Evolutionary conservation across 495 filamentous ascomycete species (phyloP), one percentile per base, ranked within the genome.

Genomic region (Podospora pseudopauciseta): DNA sequence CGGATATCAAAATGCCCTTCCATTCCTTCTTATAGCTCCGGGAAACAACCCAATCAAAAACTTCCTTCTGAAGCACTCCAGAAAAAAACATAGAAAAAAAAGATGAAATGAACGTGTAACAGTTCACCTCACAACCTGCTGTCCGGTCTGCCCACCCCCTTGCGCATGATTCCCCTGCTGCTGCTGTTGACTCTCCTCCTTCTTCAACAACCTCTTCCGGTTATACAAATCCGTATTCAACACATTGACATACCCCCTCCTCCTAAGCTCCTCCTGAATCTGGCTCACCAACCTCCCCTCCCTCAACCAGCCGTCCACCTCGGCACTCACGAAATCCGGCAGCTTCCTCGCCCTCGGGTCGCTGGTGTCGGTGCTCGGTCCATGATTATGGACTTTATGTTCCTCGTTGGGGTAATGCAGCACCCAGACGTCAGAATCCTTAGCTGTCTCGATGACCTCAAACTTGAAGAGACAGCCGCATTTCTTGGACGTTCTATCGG

Each of bases 381-480:
- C 70, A 60, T 79, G 77, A 66, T 79, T 79, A 65, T 79, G 77
- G 55, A 67, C 67, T 73, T 76, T 78, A 69, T 79, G 76, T 67
- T 78, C 76, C 64, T 73, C 72, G 65, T 78, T 78, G 32, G 77
- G 74, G 27, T 79, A 79, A 64, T 79, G 77, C 49, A 79, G 69
- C 62, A 74, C 67, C 75, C 74, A 79, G 18, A 76, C 59, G 65
- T 79, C 77, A 18, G 68, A 70, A 23, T 75, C 77, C 56, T 69
- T 68, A 27, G 70, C 65, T 30, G 75, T 76, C 73, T 79, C 77
- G 34, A 79, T 68, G 13, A 75, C 73, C 73, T 79, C 77, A 30
- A 79, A 79, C 70, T 74, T 74, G 67, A 79, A 79, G 58, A 72
- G 59, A 49, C 77, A 79, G 56, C 76, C 77, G 71, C 77, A 79